A percentile compares a stretch with the other conserved stretches of the same genome.
These are phyloP conservation scores for Luffa aegyptiaca DNA, from an alignment of 306 rosid genomes.

Conservation along the genomic window DNA sequence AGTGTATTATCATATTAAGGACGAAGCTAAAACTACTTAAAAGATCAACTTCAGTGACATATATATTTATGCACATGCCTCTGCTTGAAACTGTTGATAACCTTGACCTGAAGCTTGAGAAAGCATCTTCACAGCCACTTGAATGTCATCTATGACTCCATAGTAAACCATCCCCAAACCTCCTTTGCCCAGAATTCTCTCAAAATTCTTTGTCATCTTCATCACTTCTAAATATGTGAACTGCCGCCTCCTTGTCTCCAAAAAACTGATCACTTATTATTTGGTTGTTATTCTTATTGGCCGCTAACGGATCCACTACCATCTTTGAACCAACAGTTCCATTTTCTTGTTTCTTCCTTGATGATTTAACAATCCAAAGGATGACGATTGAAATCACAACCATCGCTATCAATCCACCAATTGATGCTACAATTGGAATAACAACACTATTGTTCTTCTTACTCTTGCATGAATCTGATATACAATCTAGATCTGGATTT, in stretches of 20 bases:
- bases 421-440: not conserved
- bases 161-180: conserved; percentile 41
- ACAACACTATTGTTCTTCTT: not conserved
- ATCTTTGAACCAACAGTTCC: not conserved
- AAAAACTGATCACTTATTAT: not conserved
- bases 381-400: not conserved
- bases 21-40: too few species aligned
- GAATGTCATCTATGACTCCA: conserved; percentile 25
- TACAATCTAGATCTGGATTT: not conserved
- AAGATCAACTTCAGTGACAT: too few species aligned
- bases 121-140: conserved; percentile 57
- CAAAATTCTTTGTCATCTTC: conserved; percentile 23
- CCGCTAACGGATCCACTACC: not conserved
- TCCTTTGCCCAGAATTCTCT: not conserved
- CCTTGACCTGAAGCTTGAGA: conserved; percentile 30
- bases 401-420: not conserved
- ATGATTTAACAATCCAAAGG: not conserved
- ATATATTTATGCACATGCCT: conserved; percentile 11
- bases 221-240: conserved; percentile 7
- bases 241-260: not conserved
- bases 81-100: conserved; percentile 40
- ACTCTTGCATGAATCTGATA: not conserved
- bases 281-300: too few species aligned
- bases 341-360: not conserved
- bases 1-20: too few species aligned